Base-by-base conservation (phyloP, 2,329 filamentous ascomycete species). In the Aspergillus jensenii region DNA sequence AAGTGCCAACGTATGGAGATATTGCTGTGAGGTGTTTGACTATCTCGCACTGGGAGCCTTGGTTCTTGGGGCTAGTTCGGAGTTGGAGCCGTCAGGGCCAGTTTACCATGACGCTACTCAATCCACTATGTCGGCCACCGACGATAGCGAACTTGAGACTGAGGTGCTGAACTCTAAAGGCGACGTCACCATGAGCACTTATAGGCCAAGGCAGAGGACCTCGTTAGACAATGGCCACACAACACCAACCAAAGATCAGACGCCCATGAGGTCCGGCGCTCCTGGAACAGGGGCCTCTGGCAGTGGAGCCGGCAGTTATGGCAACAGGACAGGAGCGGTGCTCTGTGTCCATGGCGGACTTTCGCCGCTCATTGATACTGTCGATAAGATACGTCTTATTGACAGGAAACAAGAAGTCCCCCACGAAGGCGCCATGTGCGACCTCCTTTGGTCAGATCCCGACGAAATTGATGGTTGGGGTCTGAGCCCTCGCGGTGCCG, bases 341-440 rank as follows among this genome's bases (percentile, higher is more conserved):
- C 84, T 99, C 9, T 99, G 95, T 71, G 95, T 99, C 0, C 95
- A 99, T 73, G 95, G 95, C 57, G 95, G 95, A 2, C 81, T 99
- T 7, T 95, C 90, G 21, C 95, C 95, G 1, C 81, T 97, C 11
- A 90, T 99, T 59, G 93, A 98, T 73, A 91, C 87, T 23, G 90
- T 99, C 47, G 93, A 99, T 73, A 96, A 96, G 77, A 99, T 99
- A 72, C 86, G 95, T 21, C 82, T 98, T 14, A 85, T 99, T 21
- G 96, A 99, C 74, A 87, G 93, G 62, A 98, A 98, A 76, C 95
- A 99, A 78, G 95, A 99, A 78, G 95, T 99, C 0, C 95, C 95
- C 0, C 95, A 99, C 71, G 95, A 99, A 78, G 95, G 95, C 56
- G 92, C 95, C 71, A 99, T 99, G 95, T 99, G 95, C 76, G 95